Evolutionary conservation across 179 eudicot species (phyloP), one percentile per base, ranked within the genome.

Genomic region (Silene coronaria): DNA sequence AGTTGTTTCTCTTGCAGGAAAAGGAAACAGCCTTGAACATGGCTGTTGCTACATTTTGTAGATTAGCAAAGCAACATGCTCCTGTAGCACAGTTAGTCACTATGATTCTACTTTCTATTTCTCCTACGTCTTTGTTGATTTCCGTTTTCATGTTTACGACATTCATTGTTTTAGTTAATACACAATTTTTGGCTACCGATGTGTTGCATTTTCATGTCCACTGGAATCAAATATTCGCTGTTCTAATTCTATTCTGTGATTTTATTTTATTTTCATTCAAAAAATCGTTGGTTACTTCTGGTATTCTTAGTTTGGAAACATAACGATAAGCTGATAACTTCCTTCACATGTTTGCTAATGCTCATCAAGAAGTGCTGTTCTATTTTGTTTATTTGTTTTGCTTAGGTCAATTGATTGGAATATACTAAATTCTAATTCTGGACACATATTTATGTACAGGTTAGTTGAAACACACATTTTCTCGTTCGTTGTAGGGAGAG

Each of bases 401-500:
- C 59, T 67, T 3, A 19, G 26, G 14, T 70, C 24, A 5, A 45
- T 23, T 42, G 11, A 19, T 69, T 69, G 34, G 8, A 16, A 48
- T 10, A 48, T 28, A 53, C 22, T 55, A 17, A 28, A 28, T 42
- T 26, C 79, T 73, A 65, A 80, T 51, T 77, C 61, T 64, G 61
- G 78, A 42, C 23, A 81, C 63, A 60, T 74, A 71, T 74, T 78
- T 75, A 75, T 84, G 80, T 82, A 79, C 98, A 96, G 99, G 94
- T 87, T 96, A 82, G 98, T 93, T 81, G 99, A 96, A 87, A 91
- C 90, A 76, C 99, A 96, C 84, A 88, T 96, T 80, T 96, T 96
- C 88, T 93, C 96, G 72, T 96, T 96, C 83, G 99, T 96, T 80
- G 96, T 96, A 76, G 99, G 99, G 79, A 88, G 99, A 85, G 98